phyloP scores from a whole-genome alignment of 345 rosid genomes.

The Citropsis articulata region DNA sequence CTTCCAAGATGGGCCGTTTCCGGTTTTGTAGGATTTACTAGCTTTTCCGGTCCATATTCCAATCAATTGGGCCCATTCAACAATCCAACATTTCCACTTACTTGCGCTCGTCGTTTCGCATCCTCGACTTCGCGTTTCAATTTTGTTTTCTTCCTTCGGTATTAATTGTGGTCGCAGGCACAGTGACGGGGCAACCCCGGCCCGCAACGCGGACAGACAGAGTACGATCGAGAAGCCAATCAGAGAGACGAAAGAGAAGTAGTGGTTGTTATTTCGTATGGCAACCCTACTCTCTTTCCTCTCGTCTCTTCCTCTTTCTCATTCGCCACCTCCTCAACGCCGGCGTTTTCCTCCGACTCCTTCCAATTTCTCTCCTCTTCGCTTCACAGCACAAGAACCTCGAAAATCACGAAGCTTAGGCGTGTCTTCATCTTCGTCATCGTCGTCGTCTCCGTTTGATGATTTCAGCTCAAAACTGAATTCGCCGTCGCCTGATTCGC shows the following conservation, averaged over 20 bases:
- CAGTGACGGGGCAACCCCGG: neutral
- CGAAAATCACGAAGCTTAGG: constrained; percentile 28
- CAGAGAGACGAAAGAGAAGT: constrained; percentile 15
- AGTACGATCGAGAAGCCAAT: constrained; percentile 4
- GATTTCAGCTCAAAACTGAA: constrained; percentile 37
- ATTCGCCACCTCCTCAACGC: neutral
- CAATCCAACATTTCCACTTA: neutral
- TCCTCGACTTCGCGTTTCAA: neutral
- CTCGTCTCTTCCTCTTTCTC: constrained; percentile 25
- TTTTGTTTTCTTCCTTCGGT: neutral
- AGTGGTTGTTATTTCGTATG: constrained; percentile 26
- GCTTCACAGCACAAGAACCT: constrained; percentile 11
- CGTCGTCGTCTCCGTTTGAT: constrained; percentile 47
- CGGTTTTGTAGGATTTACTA: too few species aligned
- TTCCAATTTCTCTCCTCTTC: constrained; percentile 11
- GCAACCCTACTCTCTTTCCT: constrained; percentile 34
- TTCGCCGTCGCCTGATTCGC: constrained; percentile 22
- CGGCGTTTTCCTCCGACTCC: neutral
- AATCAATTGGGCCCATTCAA: neutral
- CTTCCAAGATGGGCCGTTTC: too few species aligned
- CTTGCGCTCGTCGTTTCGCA: neutral
- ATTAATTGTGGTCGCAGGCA: constrained; percentile 11
- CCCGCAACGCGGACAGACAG: neutral
- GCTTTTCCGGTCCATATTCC: neutral
- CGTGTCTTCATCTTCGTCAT: constrained; percentile 21